Conservation (phyloP, 805 yeast genomes). For the Candida mattraensis region DNA sequence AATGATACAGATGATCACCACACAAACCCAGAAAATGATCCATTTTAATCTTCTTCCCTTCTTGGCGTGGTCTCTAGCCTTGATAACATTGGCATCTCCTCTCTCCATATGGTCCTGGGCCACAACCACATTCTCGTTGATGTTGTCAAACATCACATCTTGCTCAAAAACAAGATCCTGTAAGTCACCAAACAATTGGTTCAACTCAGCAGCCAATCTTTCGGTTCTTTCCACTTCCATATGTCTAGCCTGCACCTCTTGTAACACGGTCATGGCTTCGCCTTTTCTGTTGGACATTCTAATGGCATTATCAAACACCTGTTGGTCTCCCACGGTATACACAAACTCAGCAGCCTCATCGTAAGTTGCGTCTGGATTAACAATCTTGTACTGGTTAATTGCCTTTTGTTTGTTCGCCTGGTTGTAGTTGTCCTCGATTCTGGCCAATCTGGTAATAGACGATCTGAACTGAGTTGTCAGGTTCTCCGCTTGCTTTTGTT, state of each 20-base stretch:
- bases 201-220: conserved; percentile 92
- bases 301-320: conserved; percentile 91
- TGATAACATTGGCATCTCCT: conserved; percentile 91
- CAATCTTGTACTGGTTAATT: conserved; percentile 88
- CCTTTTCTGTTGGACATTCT: conserved; percentile 85
- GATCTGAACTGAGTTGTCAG: conserved; percentile 81
- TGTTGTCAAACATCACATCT: conserved; percentile 80
- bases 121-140: conserved; percentile 73
- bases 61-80: conserved; percentile 85
- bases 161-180: conserved; percentile 95
- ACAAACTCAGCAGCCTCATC: conserved; percentile 83
- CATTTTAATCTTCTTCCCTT: conserved; percentile 89
- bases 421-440: conserved; percentile 82
- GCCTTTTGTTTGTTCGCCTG: conserved; percentile 85
- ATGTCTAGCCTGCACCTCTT: conserved; percentile 95
- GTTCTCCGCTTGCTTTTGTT: conserved; percentile 87
- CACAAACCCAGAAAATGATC: conserved; percentile 72
- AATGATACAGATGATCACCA: conserved; percentile 59
- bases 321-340: conserved; percentile 82
- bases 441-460: conserved; percentile 82
- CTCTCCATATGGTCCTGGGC: conserved; percentile 92
- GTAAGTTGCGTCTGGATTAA: conserved; percentile 80
- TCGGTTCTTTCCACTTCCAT: conserved; percentile 93
- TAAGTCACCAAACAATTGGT: conserved; percentile 93
- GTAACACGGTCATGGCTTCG: conserved; percentile 91